A percentile compares a stretch with the other conserved stretches of the same genome.
Evolutionary conservation across 306 rosid species (phyloP).

Genomic region (Cicer yamashitae): DNA sequence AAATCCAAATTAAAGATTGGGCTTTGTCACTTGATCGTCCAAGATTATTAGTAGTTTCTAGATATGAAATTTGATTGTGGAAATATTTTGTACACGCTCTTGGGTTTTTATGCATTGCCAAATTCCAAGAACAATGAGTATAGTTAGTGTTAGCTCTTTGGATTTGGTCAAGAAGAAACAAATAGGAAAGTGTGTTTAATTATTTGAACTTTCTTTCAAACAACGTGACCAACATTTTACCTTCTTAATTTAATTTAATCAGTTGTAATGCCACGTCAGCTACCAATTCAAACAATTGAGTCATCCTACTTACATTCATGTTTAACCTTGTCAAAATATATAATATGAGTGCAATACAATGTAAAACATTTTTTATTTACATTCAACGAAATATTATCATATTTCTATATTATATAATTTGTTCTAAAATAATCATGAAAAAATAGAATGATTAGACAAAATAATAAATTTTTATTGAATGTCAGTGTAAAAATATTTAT

Average conservation of each 20-base stretch:
- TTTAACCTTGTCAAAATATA: constrained; percentile 4
- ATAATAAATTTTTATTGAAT: too few relatives aligned
- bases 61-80: constrained; percentile 6
- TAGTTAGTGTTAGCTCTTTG: neutral
- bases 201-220: constrained; percentile 21
- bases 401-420: too few relatives aligned
- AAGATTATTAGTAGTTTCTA: neutral
- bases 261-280: neutral
- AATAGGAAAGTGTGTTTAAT: neutral
- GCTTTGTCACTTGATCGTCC: neutral
- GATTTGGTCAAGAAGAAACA: constrained; percentile 42
- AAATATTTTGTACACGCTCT: neutral
- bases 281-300: neutral
- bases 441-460: too few relatives aligned
- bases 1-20: neutral
- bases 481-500: too few relatives aligned
- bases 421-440: too few relatives aligned
- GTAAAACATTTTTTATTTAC: too few relatives aligned
- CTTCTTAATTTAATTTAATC: too few relatives aligned
- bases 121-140: neutral
- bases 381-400: too few relatives aligned
- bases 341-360: too few relatives aligned
- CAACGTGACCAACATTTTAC: neutral
- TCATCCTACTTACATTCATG: neutral
- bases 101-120: constrained; percentile 38